Percentiles rank a stretch among this genome's conserved stretches.
These are phyloP conservation scores for Drechslerella dactyloides DNA, from an alignment of 2,329 filamentous ascomycete genomes.

Conservation along the genomic window DNA sequence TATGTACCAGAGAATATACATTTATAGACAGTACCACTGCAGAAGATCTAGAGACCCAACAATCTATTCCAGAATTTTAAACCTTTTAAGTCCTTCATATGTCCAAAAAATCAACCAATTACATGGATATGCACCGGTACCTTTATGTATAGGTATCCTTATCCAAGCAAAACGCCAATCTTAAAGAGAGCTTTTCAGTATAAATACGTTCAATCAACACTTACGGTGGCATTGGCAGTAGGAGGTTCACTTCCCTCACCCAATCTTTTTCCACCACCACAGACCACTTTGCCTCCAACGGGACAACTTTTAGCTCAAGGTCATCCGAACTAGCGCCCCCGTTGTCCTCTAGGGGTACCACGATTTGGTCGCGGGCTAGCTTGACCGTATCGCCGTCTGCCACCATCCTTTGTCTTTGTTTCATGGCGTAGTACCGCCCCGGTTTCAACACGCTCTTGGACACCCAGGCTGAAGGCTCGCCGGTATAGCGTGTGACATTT, in stretches of 20 bases:
- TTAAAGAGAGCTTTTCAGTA: no score
- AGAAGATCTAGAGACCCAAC: no score
- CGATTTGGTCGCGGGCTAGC: slow-evolving; percentile 27
- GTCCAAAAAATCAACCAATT: no score
- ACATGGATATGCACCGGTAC: no score
- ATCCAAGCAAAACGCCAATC: no score
- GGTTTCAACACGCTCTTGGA: slow-evolving; percentile 43
- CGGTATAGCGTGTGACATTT: slow-evolving; percentile 13
- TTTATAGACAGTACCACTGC: no score
- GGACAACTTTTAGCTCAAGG: slow-evolving; percentile 26
- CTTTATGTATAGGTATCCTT: no score
- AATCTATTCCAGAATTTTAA: no score
- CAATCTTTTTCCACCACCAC: slow-evolving; percentile 31
- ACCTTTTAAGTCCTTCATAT: no score
- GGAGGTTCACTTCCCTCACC: slow-evolving; percentile 43
- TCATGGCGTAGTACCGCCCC: slow-evolving; percentile 41
- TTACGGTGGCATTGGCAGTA: slow-evolving; percentile 14
- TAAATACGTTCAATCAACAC: not conserved
- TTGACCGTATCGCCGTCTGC: slow-evolving; percentile 33
- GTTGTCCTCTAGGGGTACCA: slow-evolving; percentile 37
- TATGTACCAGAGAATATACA: no score
- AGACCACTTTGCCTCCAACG: slow-evolving; percentile 24
- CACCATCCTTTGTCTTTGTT: slow-evolving; percentile 30
- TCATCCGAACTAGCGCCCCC: not conserved
- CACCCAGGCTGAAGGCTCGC: slow-evolving; percentile 29